Percentiles rank a stretch among this genome's conserved stretches.
phyloP scores from a whole-genome alignment of 148 eudicot species.

The Rheum nobile region DNA sequence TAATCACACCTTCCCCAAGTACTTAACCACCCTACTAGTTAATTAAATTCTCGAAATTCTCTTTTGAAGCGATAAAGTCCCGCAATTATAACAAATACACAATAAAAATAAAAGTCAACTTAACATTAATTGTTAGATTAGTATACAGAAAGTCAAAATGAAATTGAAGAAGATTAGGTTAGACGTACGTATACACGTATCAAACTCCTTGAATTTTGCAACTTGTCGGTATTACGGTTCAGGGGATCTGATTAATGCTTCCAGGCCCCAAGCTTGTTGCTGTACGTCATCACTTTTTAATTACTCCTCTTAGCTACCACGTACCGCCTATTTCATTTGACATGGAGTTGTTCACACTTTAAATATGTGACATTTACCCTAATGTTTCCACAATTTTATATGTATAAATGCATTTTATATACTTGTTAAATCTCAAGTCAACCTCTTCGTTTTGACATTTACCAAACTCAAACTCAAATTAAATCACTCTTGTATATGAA shows the following conservation, averaged over 20 bases:
- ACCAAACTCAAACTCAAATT: constrained; percentile 1
- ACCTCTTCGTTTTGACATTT: not conserved
- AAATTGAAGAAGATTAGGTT: not conserved
- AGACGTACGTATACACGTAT: not conserved
- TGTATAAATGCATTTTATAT: not conserved
- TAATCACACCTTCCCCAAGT: not conserved
- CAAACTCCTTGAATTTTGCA: not conserved
- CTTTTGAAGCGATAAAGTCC: not conserved
- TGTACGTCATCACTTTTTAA: not conserved
- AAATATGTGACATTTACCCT: not conserved
- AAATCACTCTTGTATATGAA: not conserved
- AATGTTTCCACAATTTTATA: not conserved
- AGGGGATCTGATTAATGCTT: not conserved
- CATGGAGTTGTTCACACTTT: constrained; percentile 8
- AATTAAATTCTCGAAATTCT: not conserved
- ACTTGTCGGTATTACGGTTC: not conserved
- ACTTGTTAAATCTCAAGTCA: not conserved
- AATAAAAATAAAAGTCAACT: not conserved
- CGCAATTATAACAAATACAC: not conserved
- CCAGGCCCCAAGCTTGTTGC: not conserved
- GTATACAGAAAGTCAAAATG: not conserved
- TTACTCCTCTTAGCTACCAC: not conserved
- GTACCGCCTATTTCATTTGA: too few species aligned
- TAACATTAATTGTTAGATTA: not conserved
- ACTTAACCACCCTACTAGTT: not conserved